phyloP scores from a whole-genome alignment of 352 stramenopile species.

The Pythium phragmitis region DNA sequence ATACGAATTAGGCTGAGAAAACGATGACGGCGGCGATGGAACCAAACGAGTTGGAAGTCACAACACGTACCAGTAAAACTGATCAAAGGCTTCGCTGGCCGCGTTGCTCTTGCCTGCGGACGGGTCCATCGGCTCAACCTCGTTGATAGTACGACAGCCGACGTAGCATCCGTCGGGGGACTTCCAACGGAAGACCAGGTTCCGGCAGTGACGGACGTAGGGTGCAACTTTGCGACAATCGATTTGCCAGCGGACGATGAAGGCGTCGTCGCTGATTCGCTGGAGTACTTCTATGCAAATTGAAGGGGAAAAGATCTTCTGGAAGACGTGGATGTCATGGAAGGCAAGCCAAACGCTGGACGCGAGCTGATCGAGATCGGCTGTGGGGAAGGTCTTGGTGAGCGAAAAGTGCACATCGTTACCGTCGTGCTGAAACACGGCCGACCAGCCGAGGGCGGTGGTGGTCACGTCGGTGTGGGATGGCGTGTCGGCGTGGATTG shows the following conservation, averaged over 20 bases:
- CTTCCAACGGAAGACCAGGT: slow-evolving; percentile 31
- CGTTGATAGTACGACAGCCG: slow-evolving; percentile 31
- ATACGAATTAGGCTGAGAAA: background rate
- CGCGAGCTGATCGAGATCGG: slow-evolving; percentile 21
- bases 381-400: slow-evolving; percentile 25
- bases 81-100: slow-evolving; percentile 26
- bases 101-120: slow-evolving; percentile 12
- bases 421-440: slow-evolving; percentile 17
- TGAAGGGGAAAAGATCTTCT: slow-evolving; percentile 27
- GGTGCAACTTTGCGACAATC: slow-evolving; percentile 24
- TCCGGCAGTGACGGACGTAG: slow-evolving; percentile 24
- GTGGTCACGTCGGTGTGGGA: background rate
- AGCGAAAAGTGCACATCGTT: slow-evolving; percentile 30
- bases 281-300: slow-evolving; percentile 27
- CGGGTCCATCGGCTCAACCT: slow-evolving; percentile 7
- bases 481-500: slow-evolving; percentile 15
- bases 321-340: slow-evolving; percentile 16
- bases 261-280: slow-evolving; percentile 27
- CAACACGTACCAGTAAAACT: slow-evolving; percentile 33
- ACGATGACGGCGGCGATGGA: background rate
- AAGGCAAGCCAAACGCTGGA: slow-evolving; percentile 29
- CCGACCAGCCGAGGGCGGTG: slow-evolving; percentile 23
- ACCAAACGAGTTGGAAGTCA: background rate
- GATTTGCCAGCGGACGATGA: slow-evolving; percentile 30
- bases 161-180: slow-evolving; percentile 30